Base-by-base conservation (phyloP, 345 rosid genomes). In the Brassica rapa region DNA sequence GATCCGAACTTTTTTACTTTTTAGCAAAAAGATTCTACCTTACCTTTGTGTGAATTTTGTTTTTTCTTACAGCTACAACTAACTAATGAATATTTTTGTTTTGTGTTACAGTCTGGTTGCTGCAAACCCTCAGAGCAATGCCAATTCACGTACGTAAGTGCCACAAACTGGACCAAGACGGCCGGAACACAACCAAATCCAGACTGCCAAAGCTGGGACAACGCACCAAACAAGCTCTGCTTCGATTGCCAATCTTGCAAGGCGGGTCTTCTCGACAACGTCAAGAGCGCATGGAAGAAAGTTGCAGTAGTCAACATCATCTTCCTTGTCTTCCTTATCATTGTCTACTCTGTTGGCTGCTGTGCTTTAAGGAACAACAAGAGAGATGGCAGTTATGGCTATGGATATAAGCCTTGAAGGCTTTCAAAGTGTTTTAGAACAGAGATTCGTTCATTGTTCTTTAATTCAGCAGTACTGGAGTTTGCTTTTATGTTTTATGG, bases 291-390 rank as follows among this genome's bases (percentile, higher is more conserved):
- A 5, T 95, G 99, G 99, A 95, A 93, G 89, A 93, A 91, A 86
- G 97, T 93, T 29, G 99, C 99, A 1, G 66, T 91, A 0, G 81
- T 95, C 41, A 91, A 90, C 88, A 84, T 91, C 12, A 55, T 91
- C 3, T 87, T 95, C 93, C 94, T 95, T 3, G 37, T 95, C 7
- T 89, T 91, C 88, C 97, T 95, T 66, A 83, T 95, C 78, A 72
- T 93, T 27, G 89, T 93, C 15, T 95, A 95, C 87, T 87, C 99
- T 1, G 75, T 95, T 11, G 97, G 98, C 9, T 95, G 99, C 83
- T 95, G 98, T 60, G 99, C 99, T 0, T 93, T 95, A 85, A 87
- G 97, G 84, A 95, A 95, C 91, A 93, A 81, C 83, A 80, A 87
- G 82, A 83, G 87, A 74, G 96, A 90, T 75, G 72, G 83, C 24